Evolutionary conservation across 345 rosid genomes (phyloP).

Genomic region (Tarenaya hassleriana): DNA sequence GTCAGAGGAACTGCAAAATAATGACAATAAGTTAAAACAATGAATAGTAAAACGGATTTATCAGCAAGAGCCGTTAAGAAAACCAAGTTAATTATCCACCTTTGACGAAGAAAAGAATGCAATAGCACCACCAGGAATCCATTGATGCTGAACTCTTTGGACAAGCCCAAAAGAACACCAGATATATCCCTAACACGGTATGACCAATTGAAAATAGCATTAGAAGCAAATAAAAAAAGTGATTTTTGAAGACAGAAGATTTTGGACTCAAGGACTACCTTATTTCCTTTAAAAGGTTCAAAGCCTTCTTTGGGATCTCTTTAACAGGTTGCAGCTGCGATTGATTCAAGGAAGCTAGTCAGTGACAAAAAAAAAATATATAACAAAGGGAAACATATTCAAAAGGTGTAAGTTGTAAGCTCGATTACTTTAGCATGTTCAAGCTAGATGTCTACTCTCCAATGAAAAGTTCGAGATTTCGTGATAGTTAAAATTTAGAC

Average conservation of each 20-base stretch:
- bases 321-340: constrained; percentile 61
- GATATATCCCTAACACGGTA: constrained; percentile 64
- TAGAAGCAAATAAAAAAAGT: constrained; percentile 1
- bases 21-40: constrained; percentile 21
- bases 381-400: background rate
- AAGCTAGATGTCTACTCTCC: constrained; percentile 13
- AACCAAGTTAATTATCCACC: constrained; percentile 39
- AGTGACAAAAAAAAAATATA: constrained; percentile 16
- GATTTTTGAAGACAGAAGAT: background rate
- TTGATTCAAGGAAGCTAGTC: constrained; percentile 24
- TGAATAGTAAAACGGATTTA: constrained; percentile 10
- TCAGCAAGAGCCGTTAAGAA: constrained; percentile 6
- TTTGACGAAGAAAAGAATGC: constrained; percentile 54
- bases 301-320: constrained; percentile 54
- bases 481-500: background rate
- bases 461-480: constrained; percentile 1
- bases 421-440: constrained; percentile 6
- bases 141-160: constrained; percentile 67
- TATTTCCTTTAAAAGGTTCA: constrained; percentile 63
- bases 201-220: constrained; percentile 17
- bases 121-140: constrained; percentile 59
- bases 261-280: constrained; percentile 36
- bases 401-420: constrained; percentile 7
- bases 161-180: constrained; percentile 53
- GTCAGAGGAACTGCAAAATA: constrained; percentile 57